phyloP scores from a whole-genome alignment of 2,329 filamentous ascomycete species.

The Nigrospora sphaerica region DNA sequence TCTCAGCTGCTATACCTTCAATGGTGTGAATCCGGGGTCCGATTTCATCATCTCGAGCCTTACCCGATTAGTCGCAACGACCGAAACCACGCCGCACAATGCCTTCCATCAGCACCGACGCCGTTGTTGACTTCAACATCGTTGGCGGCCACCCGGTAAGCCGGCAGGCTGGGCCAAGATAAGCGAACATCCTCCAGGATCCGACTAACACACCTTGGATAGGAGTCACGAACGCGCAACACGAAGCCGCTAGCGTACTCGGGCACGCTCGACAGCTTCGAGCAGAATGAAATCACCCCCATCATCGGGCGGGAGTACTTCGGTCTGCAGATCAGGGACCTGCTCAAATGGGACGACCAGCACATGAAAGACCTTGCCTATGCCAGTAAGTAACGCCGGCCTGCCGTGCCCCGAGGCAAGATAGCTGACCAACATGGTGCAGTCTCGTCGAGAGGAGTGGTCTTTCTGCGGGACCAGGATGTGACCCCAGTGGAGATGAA shows the following conservation, averaged over 20 bases:
- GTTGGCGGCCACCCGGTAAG: slow-evolving; percentile 15
- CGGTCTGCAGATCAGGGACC: slow-evolving; percentile 23
- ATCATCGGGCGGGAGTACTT: slow-evolving; percentile 25
- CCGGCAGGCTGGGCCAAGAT: neutral
- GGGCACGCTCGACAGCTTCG: slow-evolving; percentile 31
- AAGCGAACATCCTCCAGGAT: too few relatives aligned
- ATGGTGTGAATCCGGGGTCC: neutral
- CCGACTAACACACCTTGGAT: neutral
- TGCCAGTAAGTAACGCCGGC: slow-evolving; percentile 12
- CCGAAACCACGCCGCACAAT: slow-evolving; percentile 14
- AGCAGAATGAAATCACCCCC: slow-evolving; percentile 25
- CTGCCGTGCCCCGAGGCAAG: neutral
- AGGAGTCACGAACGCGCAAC: slow-evolving; percentile 12
- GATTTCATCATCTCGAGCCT: slow-evolving; percentile 1
- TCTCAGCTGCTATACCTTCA: neutral
- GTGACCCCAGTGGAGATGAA: slow-evolving; percentile 35
- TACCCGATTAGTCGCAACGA: neutral
- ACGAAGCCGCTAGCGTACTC: slow-evolving; percentile 29
- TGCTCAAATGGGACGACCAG: slow-evolving; percentile 11
- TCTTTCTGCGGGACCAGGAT: slow-evolving; percentile 42
- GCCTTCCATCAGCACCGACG: slow-evolving; percentile 22
- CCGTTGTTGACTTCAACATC: slow-evolving; percentile 9
- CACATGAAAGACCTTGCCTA: slow-evolving; percentile 14
- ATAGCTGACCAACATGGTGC: slow-evolving; percentile 2
- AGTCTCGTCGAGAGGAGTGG: slow-evolving; percentile 41